Conservation (phyloP, 1,139 yeast genomes). For the Candida glucosophila region DNA sequence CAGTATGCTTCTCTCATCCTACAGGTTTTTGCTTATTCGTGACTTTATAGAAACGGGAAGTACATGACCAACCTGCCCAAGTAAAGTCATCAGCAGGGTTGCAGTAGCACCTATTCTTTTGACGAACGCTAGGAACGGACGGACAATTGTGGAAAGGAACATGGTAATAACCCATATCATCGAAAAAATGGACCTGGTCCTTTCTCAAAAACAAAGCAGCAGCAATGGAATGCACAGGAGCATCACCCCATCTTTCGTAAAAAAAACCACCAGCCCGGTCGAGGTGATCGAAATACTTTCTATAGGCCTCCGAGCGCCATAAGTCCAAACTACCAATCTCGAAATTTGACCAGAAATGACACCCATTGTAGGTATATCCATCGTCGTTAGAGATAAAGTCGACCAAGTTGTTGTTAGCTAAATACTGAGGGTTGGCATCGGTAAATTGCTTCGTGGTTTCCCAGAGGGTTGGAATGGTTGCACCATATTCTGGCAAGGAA, state of each 20-base stretch:
- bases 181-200: conserved; percentile 66
- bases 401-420: conserved; percentile 61
- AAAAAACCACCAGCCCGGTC: conserved; percentile 82
- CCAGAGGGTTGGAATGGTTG: conserved; percentile 80
- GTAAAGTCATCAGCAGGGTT: conserved; percentile 71
- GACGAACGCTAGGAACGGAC: conserved; percentile 45
- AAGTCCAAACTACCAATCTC: conserved; percentile 69
- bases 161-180: conserved; percentile 78
- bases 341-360: conserved; percentile 87
- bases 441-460: conserved; percentile 62
- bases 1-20: conserved; percentile 63
- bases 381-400: conserved; percentile 65
- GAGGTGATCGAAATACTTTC: conserved; percentile 57
- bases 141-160: conserved; percentile 77
- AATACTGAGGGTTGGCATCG: conserved; percentile 53
- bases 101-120: conserved; percentile 58
- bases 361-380: conserved; percentile 62
- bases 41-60: conserved; percentile 59
- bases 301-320: conserved; percentile 68
- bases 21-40: conserved; percentile 57
- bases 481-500: conserved; percentile 74
- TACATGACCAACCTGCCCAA: conserved; percentile 83
- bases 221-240: conserved; percentile 84
- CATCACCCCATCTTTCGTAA: conserved; percentile 93
- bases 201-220: conserved; percentile 67